Base-by-base conservation (phyloP, 1,284 basidiomycete species). In the Rhodotorula mucilaginosa region DNA sequence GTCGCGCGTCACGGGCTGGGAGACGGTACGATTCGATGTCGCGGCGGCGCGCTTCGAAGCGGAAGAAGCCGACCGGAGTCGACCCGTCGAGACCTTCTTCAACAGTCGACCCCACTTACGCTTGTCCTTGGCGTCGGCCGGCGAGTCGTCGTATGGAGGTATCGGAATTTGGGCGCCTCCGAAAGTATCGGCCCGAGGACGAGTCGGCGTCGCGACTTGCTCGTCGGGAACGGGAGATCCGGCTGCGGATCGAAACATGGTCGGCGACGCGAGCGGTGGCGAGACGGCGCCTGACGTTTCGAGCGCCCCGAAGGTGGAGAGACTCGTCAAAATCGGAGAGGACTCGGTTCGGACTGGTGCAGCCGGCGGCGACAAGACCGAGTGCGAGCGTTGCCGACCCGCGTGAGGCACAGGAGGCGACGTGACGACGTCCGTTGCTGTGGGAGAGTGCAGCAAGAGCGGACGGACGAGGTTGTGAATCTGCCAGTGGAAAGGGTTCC, bases 401-500 rank as follows among this genome's bases (percentile, higher is more conserved):
- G 34, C 48, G 66, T 21, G 29, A 4, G 21, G 21, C 18, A 34
- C n/a, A 13, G 57, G 26, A 5, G 31, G 29, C 57, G 16, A 23
- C 12, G 57, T 18, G 19, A 29, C 31, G 5, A 18, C 57, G 18
- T 34, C 59, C 29, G 51, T 52, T 51, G 52, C 51, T n/a, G 48
- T 57, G 44, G 63, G 21, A 13, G 54, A 49, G 5, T 51, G 23
- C 10, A 57, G 15, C 29, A 78, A 61, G 19, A 77, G 63, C 3
- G 93, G 93, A 69, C 90, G 89, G 39, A 97, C 88, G 67, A 99
- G 85, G 47, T 89, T 88, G 78, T 88, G 87, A 93, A 95, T 97
- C 5, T 93, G 90, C 5, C 90, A 89, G 74, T 91, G 89, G 82
- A 98, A 97, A 13, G 92, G 90, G 80, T 99, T 99, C 47, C 89